Evolutionary conservation across 2,329 filamentous ascomycete species (phyloP), one percentile per base, ranked within the genome.

Genomic region (Herpomyces periplanetae): DNA sequence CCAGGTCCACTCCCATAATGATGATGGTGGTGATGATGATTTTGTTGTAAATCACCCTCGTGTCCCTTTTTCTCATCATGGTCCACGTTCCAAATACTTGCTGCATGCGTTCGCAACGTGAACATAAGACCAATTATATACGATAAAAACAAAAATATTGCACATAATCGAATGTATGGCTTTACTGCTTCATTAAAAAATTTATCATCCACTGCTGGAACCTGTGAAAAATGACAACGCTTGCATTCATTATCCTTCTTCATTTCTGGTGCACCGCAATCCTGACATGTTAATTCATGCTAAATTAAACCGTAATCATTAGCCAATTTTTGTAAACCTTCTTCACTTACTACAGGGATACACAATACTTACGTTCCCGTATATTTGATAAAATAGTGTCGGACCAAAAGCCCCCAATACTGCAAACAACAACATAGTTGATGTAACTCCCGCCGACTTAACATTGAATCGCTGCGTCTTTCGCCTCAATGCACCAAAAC

Each of bases 381-480:
- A 91, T 26, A 96, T 87, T 34, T 96, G 75, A 40, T 91, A 96
- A 41, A 96, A 96, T 7, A 96, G 43, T 0, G 80, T 96, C 2
- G 80, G 80, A 0, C 75, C 64, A 38, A 96, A 96, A 5, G 75
- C 69, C 25, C 66, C 75, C 29, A 96, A 80, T 15, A 85, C 65
- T 10, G 80, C 75, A 34, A 96, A 96, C 5, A 96, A 48, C 22
- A 96, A 43, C 80, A 96, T 96, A 0, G 80, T 96, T 2, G 73
- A 88, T 1, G 75, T 91, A 13, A 91, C 80, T 34, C 80, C 71
- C 12, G 80, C 80, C 13, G 75, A 91, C 32, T 62, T 69, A 26
- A 80, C 73, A 34, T 96, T 96, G 49, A 96, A 96, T 16, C 80
- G 61, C 35, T 96, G 80, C 1, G 80, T 96, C 43, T 96, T 96